Evolutionary conservation across 2,329 filamentous ascomycete genomes (phyloP).

Genomic region (Trichoderma hamatum): DNA sequence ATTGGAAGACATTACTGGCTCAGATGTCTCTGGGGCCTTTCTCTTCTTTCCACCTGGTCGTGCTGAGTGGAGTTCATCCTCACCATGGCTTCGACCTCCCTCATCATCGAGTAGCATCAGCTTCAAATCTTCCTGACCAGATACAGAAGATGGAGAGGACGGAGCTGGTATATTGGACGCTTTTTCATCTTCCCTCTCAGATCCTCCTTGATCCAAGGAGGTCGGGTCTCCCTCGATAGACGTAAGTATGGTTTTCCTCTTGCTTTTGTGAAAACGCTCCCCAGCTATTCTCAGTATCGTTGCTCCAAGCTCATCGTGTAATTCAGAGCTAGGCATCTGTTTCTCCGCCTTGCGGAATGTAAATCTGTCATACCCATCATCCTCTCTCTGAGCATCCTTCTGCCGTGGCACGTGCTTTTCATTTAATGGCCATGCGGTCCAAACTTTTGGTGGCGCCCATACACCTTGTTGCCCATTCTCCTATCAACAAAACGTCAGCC

Average conservation of each 20-base stretch:
- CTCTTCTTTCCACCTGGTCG: background rate
- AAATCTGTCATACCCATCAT: conserved; percentile 54
- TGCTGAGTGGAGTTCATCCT: conserved; percentile 24
- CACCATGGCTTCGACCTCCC: conserved; percentile 13
- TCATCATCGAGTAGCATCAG: conserved; percentile 24
- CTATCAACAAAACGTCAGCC: conserved; percentile 29
- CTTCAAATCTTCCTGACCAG: background rate
- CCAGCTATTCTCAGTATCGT: conserved; percentile 68
- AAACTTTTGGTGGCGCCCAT: conserved; percentile 61
- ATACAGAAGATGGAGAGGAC: background rate
- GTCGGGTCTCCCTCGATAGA: conserved; percentile 17
- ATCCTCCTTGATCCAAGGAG: conserved; percentile 4
- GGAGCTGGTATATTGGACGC: background rate
- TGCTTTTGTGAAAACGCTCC: conserved; percentile 55
- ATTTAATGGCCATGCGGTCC: conserved; percentile 85
- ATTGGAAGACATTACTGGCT: conserved; percentile 66
- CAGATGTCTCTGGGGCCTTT: conserved; percentile 36
- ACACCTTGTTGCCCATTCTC: conserved; percentile 37
- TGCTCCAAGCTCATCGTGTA: conserved; percentile 73
- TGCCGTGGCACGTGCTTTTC: conserved; percentile 62
- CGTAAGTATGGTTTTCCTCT: conserved; percentile 15
- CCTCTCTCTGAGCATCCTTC: conserved; percentile 44
- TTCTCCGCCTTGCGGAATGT: conserved; percentile 51
- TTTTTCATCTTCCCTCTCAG: background rate
- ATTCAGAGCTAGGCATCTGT: conserved; percentile 57